Evolutionary conservation across 2,329 filamentous ascomycete species (phyloP).

Genomic region (Ceratocystiopsis sp.): DNA sequence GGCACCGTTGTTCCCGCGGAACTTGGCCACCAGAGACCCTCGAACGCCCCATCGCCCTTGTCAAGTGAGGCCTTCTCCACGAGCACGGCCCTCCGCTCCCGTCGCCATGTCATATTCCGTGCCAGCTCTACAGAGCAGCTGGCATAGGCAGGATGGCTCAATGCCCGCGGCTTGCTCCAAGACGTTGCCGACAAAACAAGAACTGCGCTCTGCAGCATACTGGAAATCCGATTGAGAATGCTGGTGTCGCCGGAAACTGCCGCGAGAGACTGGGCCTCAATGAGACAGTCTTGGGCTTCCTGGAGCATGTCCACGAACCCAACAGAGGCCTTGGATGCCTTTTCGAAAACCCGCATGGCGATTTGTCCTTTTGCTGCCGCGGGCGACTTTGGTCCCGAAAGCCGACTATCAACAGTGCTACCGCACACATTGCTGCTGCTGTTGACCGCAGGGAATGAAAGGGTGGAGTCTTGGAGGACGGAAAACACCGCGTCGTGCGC

Average conservation of each 20-base stretch:
- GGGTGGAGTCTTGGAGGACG: slow-evolving; percentile 79
- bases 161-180: slow-evolving; percentile 25
- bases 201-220: slow-evolving; percentile 45
- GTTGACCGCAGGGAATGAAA: slow-evolving; percentile 62
- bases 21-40: slow-evolving; percentile 10
- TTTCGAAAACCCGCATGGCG: slow-evolving; percentile 4
- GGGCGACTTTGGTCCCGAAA: slow-evolving; percentile 17
- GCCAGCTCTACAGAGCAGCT: slow-evolving; percentile 52
- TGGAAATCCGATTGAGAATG: slow-evolving; percentile 45
- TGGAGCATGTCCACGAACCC: slow-evolving; percentile 42
- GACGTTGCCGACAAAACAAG: slow-evolving; percentile 48
- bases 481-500: slow-evolving; percentile 70
- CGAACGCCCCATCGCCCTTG: slow-evolving; percentile 13
- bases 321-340: slow-evolving; percentile 14
- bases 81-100: slow-evolving; percentile 41
- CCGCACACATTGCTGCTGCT: slow-evolving; percentile 7
- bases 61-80: slow-evolving; percentile 24
- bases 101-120: slow-evolving; percentile 48
- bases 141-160: slow-evolving; percentile 37
- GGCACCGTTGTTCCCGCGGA: too few relatives aligned
- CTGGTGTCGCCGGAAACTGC: slow-evolving; percentile 36
- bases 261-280: slow-evolving; percentile 43
- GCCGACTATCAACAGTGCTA: not conserved
- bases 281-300: slow-evolving; percentile 48
- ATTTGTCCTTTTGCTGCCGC: slow-evolving; percentile 17